These are phyloP conservation scores for Hypholoma fasciculare DNA, from an alignment of 768 basidiomycete genomes.

Conservation along the genomic window DNA sequence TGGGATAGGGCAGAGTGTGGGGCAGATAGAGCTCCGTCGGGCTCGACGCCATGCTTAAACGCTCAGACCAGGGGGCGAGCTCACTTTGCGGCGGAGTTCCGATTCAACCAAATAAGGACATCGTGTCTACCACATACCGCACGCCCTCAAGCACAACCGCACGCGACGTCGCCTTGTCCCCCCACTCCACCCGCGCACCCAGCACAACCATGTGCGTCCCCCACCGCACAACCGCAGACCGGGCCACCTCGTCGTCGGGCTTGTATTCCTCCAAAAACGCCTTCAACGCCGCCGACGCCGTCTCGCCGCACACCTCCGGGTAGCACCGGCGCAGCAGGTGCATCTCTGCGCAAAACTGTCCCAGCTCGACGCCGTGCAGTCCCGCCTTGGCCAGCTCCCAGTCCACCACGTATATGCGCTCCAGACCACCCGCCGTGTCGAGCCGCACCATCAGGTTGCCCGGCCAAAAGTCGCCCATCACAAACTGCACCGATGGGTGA, in stretches of 20 bases:
- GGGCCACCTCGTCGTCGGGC: slow-evolving; percentile 29
- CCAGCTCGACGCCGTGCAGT: slow-evolving; percentile 57
- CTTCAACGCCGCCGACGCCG: slow-evolving; percentile 35
- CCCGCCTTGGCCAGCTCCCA: slow-evolving; percentile 68
- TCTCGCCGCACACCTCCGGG: slow-evolving; percentile 32
- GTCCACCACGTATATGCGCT: slow-evolving; percentile 53
- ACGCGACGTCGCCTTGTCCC: slow-evolving; percentile 44
- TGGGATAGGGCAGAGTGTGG: slow-evolving; percentile 78
- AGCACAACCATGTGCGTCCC: slow-evolving; percentile 56
- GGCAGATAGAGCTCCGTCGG: slow-evolving; percentile 80
- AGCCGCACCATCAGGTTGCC: slow-evolving; percentile 60
- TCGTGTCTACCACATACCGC: slow-evolving; percentile 29
- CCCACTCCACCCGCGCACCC: slow-evolving; percentile 54
- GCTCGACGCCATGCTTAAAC: slow-evolving; percentile 47
- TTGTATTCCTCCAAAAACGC: slow-evolving; percentile 50
- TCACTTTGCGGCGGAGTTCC: slow-evolving; percentile 24
- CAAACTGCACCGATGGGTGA: slow-evolving; percentile 27
- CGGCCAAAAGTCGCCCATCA: slow-evolving; percentile 79
- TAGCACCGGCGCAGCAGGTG: slow-evolving; percentile 49
- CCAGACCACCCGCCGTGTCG: slow-evolving; percentile 31
- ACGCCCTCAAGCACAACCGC: slow-evolving; percentile 52
- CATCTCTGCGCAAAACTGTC: slow-evolving; percentile 66
- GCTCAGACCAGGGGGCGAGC: slow-evolving; percentile 8
- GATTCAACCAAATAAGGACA: slow-evolving; percentile 9
- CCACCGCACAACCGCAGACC: slow-evolving; percentile 42